Conservation (phyloP, 257 asterid genomes). For the Scutellaria barbata region DNA sequence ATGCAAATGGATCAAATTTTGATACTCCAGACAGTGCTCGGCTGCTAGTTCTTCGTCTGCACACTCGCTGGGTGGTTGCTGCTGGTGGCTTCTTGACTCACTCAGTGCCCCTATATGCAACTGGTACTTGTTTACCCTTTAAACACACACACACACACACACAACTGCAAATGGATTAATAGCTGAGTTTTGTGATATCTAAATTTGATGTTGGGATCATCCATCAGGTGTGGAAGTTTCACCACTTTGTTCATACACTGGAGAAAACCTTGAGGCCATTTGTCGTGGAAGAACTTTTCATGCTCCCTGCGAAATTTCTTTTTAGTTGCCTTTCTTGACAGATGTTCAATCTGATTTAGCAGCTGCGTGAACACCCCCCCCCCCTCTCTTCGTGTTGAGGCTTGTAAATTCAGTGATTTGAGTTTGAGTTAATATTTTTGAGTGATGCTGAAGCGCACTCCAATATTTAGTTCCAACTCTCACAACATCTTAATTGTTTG, state of each 20-base stretch:
- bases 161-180: background rate
- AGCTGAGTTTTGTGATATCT: background rate
- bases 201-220: background rate
- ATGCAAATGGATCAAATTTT: conserved; percentile 84
- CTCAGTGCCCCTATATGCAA: conserved; percentile 87
- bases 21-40: conserved; percentile 98
- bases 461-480: too few relatives aligned
- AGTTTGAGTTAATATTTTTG: conserved; percentile 24
- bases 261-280: conserved; percentile 92
- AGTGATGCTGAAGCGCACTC: conserved; percentile 15
- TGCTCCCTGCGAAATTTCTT: conserved; percentile 93
- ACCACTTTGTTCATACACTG: conserved; percentile 90
- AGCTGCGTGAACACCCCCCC: conserved; percentile 3
- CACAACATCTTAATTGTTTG: background rate
- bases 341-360: conserved; percentile 12
- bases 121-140: conserved; percentile 50
- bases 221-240: conserved; percentile 90
- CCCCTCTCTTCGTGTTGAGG: conserved; percentile 29
- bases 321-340: conserved; percentile 44
- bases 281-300: conserved; percentile 96
- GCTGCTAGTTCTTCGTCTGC: conserved; percentile 87
- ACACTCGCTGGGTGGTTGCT: conserved; percentile 94
- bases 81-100: conserved; percentile 99
- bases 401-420: conserved; percentile 36
- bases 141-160: background rate